These are phyloP conservation scores for Nannizziopsis arthrosporioides DNA, from an alignment of 2,329 filamentous ascomycete genomes.

Conservation along the genomic window DNA sequence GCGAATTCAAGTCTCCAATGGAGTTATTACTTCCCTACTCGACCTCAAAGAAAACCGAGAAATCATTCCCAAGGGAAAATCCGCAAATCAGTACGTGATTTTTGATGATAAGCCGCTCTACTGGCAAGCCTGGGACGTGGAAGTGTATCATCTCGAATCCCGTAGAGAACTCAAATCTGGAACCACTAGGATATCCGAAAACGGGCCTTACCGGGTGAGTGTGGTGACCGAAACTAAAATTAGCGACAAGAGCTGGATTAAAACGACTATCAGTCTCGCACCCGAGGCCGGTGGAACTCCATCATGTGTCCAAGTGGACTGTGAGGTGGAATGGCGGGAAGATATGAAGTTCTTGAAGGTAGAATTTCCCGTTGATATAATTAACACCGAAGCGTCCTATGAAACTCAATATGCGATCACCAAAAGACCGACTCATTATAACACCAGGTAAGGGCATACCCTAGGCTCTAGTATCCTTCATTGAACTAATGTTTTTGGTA, in stretches of 20 bases:
- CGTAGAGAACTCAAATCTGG: slow-evolving; percentile 61
- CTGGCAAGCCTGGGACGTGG: slow-evolving; percentile 97
- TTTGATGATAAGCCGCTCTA: slow-evolving; percentile 96
- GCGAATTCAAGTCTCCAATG: slow-evolving; percentile 58
- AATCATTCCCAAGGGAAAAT: slow-evolving; percentile 57
- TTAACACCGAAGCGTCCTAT: slow-evolving; percentile 85
- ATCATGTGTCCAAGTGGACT: slow-evolving; percentile 63
- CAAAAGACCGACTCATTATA: slow-evolving; percentile 88
- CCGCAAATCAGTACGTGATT: slow-evolving; percentile 83
- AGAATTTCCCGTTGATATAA: slow-evolving; percentile 86
- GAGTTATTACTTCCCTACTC: slow-evolving; percentile 72
- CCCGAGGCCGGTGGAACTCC: slow-evolving; percentile 54
- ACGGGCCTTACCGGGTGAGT: slow-evolving; percentile 63
- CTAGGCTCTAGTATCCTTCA: background rate
- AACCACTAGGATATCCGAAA: slow-evolving; percentile 59
- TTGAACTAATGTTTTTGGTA: slow-evolving; percentile 17
- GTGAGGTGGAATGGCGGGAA: slow-evolving; percentile 93
- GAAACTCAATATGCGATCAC: slow-evolving; percentile 90
- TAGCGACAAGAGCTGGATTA: slow-evolving; percentile 74
- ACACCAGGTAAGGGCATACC: slow-evolving; percentile 54
- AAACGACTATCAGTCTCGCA: slow-evolving; percentile 69
- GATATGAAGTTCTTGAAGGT: slow-evolving; percentile 98
- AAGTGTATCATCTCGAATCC: slow-evolving; percentile 87
- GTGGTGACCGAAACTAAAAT: slow-evolving; percentile 77
- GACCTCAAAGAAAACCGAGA: slow-evolving; percentile 65